Percentiles rank a stretch among this genome's conserved stretches.
phyloP scores from a whole-genome alignment of 352 stramenopile genomes.

The Phytophthora syringae region DNA sequence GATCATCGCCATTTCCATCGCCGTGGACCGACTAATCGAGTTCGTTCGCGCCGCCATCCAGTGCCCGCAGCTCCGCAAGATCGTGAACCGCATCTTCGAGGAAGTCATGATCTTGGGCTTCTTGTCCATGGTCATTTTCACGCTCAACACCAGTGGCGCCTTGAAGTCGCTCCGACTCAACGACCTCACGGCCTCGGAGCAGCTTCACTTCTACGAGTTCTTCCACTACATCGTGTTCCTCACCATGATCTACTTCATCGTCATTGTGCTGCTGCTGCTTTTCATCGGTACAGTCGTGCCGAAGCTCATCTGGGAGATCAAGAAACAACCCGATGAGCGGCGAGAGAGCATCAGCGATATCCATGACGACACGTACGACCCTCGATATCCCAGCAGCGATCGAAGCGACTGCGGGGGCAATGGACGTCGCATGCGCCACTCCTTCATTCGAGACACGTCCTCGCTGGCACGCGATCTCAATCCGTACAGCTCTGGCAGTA shows the following conservation, averaged over 20 bases:
- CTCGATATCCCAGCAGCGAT: slow-evolving; percentile 25
- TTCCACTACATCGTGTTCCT: slow-evolving; percentile 92
- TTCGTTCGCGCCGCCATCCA: slow-evolving; percentile 57
- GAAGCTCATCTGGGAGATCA: slow-evolving; percentile 75
- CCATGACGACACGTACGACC: slow-evolving; percentile 33
- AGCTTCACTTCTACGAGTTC: slow-evolving; percentile 90
- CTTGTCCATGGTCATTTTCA: slow-evolving; percentile 90
- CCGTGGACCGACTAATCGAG: slow-evolving; percentile 64
- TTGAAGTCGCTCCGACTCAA: slow-evolving; percentile 60
- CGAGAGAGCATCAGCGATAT: slow-evolving; percentile 38
- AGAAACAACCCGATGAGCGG: slow-evolving; percentile 35
- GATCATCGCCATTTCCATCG: slow-evolving; percentile 79
- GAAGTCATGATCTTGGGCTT: slow-evolving; percentile 91
- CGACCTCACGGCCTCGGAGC: slow-evolving; percentile 56
- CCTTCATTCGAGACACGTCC: slow-evolving; percentile 34
- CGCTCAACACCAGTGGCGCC: slow-evolving; percentile 82
- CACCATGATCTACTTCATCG: slow-evolving; percentile 90
- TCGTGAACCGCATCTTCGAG: slow-evolving; percentile 89
- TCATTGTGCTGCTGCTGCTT: slow-evolving; percentile 84
- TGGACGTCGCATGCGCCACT: slow-evolving; percentile 34
- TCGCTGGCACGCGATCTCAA: slow-evolving; percentile 28
- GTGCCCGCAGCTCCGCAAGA: slow-evolving; percentile 82
- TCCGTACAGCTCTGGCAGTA: slow-evolving; percentile 23
- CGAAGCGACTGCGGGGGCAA: slow-evolving; percentile 29
- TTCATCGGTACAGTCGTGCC: slow-evolving; percentile 87